Evolutionary conservation across 805 yeast species (phyloP), one percentile per base, ranked within the genome.

Genomic region (Candida anglica): DNA sequence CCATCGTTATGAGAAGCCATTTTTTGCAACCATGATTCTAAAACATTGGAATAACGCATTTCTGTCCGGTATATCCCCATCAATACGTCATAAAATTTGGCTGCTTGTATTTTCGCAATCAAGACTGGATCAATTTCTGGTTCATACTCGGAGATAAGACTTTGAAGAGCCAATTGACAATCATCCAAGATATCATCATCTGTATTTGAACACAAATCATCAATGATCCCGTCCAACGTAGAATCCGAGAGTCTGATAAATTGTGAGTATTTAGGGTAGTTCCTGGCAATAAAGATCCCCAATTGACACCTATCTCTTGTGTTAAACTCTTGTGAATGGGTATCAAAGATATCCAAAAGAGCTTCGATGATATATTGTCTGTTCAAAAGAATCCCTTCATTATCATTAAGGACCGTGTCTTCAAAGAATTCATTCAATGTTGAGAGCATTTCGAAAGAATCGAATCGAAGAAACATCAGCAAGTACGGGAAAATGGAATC

Each of bases 361-460:
- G 86, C 75, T 40, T 86, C 91, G 15, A 86, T 60, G 10, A 91
- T 73, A 44, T 81, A 81, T 53, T 91, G 98, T 14, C 98, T 66
- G 40, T 68, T 82, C 4, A 84, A 66, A 15, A 49, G 52, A 13
- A 54, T 48, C 3, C 58, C 51, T 19, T 63, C 71, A 28, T 76
- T 79, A 15, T 79, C 87, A 53, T 88, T 86, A 36, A 91, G 55
- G 27, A 75, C 65, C 0, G 83, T 60, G 52, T 87, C 95, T 51
- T 91, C 97, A 50, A 91, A 80, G 6, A 84, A 82, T 52, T 85
- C 95, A 53, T 87, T 82, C 38, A 93, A 54, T 13, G 85, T 73
- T 0, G 81, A 65, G 22, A 89, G 69, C 58, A 81, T 73, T 24
- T 72, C 73, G n/a, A 71, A 63, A 4, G 83, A 66, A 42, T 82